Evolutionary conservation across 768 basidiomycete genomes (phyloP), one percentile per base, ranked within the genome.

Genomic region (Serendipita indica): DNA sequence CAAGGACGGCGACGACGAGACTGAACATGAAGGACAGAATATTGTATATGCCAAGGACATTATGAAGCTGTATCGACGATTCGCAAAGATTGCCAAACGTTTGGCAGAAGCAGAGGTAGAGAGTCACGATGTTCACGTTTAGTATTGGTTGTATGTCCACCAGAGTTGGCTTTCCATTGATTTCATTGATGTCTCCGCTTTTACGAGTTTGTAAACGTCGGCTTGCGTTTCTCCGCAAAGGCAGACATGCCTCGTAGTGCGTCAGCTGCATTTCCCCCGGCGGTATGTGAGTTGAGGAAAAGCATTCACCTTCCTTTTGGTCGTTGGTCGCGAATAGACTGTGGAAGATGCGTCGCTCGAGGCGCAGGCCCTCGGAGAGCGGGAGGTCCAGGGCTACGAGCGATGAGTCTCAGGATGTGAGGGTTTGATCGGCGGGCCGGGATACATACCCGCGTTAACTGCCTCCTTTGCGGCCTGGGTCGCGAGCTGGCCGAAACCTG

Each of bases 401-500:
- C 33, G 14, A 45, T 33, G 39, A 32, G 27, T 4, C 10, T 41
- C 39, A n/a, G 32, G 25, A 54, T 54, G 12, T 28, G 25, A 18
- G n/a, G n/a, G 12, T 10, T 18, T 5, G n/a, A n/a, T 33, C 33
- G 10, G 12, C 12, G 28, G 32, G 33, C 6, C 28, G 33, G 68
- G 72, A 27, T 20, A 33, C 66, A 52, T 62, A 88, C 87, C 83
- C 43, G 82, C 86, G 69, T 96, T 94, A 63, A 98, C 89, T 2
- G 86, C 89, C 71, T 98, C 94, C 73, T 99, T 98, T 33, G 75
- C 82, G 30, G 91, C 90, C 68, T 86, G 81, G 14, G 89, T 84
- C 22, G 89, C 84, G 57, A 98, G 71, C 61, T 78, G 79, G 27
- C 91, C 83, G 72, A 91, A 93, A 68, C 78, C 77, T 16, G 88